Percentiles rank a stretch among this genome's conserved stretches.
Evolutionary conservation across 192 early-diverging fungal genomes (phyloP).

Genomic region (Mortierella claussenii): DNA sequence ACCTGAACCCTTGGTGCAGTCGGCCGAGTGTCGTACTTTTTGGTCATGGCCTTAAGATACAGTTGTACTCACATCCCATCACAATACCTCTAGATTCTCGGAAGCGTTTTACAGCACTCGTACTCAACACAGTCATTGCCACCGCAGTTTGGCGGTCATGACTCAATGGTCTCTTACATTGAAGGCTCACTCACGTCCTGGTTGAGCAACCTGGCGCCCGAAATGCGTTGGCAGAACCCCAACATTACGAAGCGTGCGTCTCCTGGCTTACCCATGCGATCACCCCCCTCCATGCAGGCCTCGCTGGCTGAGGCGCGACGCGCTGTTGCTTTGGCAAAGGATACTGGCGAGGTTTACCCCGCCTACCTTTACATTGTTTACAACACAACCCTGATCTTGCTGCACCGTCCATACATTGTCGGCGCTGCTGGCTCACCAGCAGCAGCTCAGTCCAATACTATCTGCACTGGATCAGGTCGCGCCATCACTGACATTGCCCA

Average conservation of each 20-base stretch:
- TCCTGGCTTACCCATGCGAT: conserved; percentile 34
- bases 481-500: conserved; percentile 52
- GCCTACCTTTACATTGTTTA: conserved; percentile 55
- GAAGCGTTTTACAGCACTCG: conserved; percentile 49
- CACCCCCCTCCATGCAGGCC: conserved; percentile 16
- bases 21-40: no score
- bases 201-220: conserved; percentile 47
- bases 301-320: conserved; percentile 20
- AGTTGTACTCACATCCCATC: no score
- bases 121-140: conserved; percentile 49
- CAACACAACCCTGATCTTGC: conserved; percentile 56
- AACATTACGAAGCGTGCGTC: conserved; percentile 24
- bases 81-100: conserved; percentile 51
- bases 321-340: conserved; percentile 22
- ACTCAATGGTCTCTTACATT: conserved; percentile 50
- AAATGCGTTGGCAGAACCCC: conserved; percentile 52
- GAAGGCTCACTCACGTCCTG: conserved; percentile 50
- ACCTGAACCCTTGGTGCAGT: no score
- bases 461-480: conserved; percentile 52
- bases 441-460: conserved; percentile 46
- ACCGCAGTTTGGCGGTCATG: conserved; percentile 50
- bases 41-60: no score
- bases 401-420: conserved; percentile 64
- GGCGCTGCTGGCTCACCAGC: conserved; percentile 53
- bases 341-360: conserved; percentile 40